Evolutionary conservation across 1,284 basidiomycete genomes (phyloP).

Genomic region (Xerocomus nothofagi): DNA sequence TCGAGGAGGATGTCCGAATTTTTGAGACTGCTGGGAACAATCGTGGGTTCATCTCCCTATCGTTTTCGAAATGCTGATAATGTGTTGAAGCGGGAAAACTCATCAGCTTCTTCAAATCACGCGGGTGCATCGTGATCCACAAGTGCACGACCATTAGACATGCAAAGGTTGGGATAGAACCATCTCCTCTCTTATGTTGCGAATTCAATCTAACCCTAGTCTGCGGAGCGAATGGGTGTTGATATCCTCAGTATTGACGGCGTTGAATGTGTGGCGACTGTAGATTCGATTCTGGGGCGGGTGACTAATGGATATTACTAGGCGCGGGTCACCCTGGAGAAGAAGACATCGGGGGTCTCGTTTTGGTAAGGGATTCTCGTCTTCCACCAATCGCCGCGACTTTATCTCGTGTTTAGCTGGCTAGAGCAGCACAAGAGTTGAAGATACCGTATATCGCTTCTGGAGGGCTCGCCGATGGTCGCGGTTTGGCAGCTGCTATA

Average conservation of each 20-base stretch:
- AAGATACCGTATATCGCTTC: constrained; percentile 88
- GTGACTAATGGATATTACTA: constrained; percentile 29
- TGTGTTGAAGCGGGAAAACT: constrained; percentile 63
- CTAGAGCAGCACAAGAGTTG: constrained; percentile 84
- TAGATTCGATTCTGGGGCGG: background rate
- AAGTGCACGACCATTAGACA: constrained; percentile 90
- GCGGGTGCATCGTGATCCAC: constrained; percentile 81
- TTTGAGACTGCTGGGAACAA: constrained; percentile 95
- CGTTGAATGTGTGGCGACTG: constrained; percentile 68
- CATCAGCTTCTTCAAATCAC: constrained; percentile 78
- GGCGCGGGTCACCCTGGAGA: constrained; percentile 95
- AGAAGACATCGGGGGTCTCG: constrained; percentile 90
- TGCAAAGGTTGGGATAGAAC: constrained; percentile 57
- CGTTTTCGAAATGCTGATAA: background rate
- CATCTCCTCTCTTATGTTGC: background rate
- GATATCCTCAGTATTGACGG: constrained; percentile 89
- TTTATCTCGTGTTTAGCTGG: constrained; percentile 52
- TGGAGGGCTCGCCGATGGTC: constrained; percentile 81
- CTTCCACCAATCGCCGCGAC: background rate
- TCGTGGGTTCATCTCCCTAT: constrained; percentile 46
- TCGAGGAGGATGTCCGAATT: constrained; percentile 86
- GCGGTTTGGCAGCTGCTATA: constrained; percentile 81
- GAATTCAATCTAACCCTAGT: constrained; percentile 39
- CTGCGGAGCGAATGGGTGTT: constrained; percentile 76
- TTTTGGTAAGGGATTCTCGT: constrained; percentile 58